These are phyloP conservation scores for Fusarium cyanostomum DNA, from an alignment of 2,329 filamentous ascomycete genomes.

Conservation along the genomic window DNA sequence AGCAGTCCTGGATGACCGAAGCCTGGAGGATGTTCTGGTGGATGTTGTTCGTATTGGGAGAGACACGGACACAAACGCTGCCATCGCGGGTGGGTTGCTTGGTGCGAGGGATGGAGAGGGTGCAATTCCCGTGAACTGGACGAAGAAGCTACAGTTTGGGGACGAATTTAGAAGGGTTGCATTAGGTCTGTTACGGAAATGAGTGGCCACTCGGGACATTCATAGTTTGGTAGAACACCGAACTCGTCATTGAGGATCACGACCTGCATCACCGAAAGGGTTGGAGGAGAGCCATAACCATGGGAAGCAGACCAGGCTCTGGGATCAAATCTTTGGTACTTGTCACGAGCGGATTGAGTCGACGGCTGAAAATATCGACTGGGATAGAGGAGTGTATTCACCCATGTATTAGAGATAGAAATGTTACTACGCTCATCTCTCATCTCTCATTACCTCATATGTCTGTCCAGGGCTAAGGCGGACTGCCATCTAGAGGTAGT, in stretches of 20 bases:
- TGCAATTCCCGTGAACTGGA: conserved; percentile 55
- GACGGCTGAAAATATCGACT: conserved; percentile 10
- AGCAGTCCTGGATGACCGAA: conserved; percentile 52
- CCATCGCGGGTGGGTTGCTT: conserved; percentile 56
- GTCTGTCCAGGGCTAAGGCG: too few relatives aligned
- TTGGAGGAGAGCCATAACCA: conserved; percentile 30
- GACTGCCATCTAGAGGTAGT: too few relatives aligned
- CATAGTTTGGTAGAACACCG: too few relatives aligned
- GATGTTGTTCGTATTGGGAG: conserved; percentile 56
- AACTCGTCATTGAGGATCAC: conserved; percentile 26
- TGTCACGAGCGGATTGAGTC: conserved; percentile 22
- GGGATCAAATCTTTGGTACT: conserved; percentile 24
- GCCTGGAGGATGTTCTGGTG: conserved; percentile 55
- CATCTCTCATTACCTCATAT: too few relatives aligned
- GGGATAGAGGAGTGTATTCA: conserved; percentile 14
- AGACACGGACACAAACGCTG: conserved; percentile 59
- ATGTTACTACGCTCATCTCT: background rate
- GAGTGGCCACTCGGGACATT: too few relatives aligned
- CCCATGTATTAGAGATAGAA: conserved; percentile 1
- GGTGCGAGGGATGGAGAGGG: conserved; percentile 56
- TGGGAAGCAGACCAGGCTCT: conserved; percentile 24
- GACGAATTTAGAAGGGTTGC: conserved; percentile 46
- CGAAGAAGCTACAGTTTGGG: conserved; percentile 51
- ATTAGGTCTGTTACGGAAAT: conserved; percentile 6
- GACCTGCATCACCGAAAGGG: conserved; percentile 28